phyloP scores from a whole-genome alignment of 2,329 filamentous ascomycete genomes.

The Fusarium fracticaudum region DNA sequence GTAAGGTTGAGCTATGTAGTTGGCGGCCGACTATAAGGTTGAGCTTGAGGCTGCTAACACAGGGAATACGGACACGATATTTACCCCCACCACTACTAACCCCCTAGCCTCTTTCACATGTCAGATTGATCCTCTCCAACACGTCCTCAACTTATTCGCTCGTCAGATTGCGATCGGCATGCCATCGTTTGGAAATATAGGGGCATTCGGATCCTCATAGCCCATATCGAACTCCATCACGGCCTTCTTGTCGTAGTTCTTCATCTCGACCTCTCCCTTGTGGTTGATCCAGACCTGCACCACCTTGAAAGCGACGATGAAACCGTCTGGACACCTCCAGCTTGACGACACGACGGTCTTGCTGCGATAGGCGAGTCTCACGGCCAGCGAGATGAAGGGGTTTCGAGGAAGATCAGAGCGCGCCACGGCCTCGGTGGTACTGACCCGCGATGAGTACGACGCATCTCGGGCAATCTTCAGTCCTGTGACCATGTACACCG shows the following conservation, averaged over 20 bases:
- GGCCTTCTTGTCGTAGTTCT: neutral
- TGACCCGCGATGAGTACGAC: neutral
- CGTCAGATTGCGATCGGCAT: neutral
- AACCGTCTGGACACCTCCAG: fast-evolving
- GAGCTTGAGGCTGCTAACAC: neutral
- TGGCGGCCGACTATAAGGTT: neutral
- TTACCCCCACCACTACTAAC: fast-evolving
- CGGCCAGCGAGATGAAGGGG: fast-evolving
- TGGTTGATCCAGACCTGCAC: neutral
- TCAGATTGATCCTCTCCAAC: neutral
- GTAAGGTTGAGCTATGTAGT: no score
- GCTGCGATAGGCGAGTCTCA: fast-evolving
- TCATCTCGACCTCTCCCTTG: neutral
- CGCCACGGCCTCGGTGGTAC: neutral
- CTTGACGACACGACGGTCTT: neutral
- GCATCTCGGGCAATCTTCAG: neutral
- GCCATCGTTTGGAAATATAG: neutral
- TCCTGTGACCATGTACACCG: neutral
- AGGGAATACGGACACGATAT: fast-evolving
- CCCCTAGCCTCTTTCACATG: fast-evolving
- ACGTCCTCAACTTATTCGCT: fast-evolving
- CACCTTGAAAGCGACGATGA: neutral
- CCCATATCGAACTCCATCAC: neutral
- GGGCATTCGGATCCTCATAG: fast-evolving
- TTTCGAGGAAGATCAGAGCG: neutral